Evolutionary conservation across 1,284 basidiomycete genomes (phyloP), one percentile per base, ranked within the genome.

Genomic region (Cryptococcus sp.): DNA sequence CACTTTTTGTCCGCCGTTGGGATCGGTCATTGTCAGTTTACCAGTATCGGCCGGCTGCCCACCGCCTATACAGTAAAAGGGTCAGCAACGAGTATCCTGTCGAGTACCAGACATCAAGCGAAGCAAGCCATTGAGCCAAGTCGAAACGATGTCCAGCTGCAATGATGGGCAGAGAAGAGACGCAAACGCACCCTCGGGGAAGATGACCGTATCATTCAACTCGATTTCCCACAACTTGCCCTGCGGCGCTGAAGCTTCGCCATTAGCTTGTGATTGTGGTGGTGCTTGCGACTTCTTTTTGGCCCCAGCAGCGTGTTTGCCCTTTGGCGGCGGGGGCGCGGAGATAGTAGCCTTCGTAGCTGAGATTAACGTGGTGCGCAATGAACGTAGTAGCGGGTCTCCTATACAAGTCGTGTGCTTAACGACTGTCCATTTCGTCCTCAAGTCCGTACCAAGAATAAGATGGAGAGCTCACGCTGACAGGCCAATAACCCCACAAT

Each of bases 1-100:
- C 5, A 76, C 84, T 76, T 56, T 52, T n/a, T 45, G 38, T 5
- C 62, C 61, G 13, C 64, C 67, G 52, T 72, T 69, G 11, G 67
- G 59, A 40, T 67, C 66, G 17, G 68, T 42, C 0, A 74, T 46
- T 1, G 81, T 82, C 20, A 93, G 79, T 10, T 81, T 56, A 0
- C 91, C 91, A 22, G 86, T 86, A 70, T 93, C 91, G 5, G 86
- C 87, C 0, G 90, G 89, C 68, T 94, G 91, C 3, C 90, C 90
- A 16, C 91, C 91, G 15, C 90, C 90, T 78, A 58, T 17, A 8
- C 20, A 5, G 4, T 5, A 15, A 19, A 3, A 19, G 11, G 42
- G 15, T 17, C 19, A 48, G 60, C 61, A 67, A 60, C 35, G 23
- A 23, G 19, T 23, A 17, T 46, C 41, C n/a, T 27, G 3, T 55